phyloP scores from a whole-genome alignment of 1,139 yeast genomes.

The Pichia sp. region DNA sequence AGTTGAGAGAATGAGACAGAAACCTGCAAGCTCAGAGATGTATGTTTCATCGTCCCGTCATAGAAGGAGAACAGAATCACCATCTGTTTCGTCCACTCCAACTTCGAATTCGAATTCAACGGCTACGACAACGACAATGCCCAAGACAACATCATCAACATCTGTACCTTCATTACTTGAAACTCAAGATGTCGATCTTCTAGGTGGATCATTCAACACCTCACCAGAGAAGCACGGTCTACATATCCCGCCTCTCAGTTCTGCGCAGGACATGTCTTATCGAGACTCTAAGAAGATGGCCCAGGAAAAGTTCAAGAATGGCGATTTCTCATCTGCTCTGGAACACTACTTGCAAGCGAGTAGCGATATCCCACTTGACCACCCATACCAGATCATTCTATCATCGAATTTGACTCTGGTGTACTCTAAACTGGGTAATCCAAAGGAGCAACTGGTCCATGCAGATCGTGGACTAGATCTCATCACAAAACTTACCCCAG shows the following conservation, averaged over 20 bases:
- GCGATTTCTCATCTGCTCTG: slow-evolving; percentile 73
- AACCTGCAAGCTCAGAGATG: too few relatives aligned
- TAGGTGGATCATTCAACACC: too few relatives aligned
- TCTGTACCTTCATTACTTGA: slow-evolving; percentile 5
- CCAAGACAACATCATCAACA: not conserved
- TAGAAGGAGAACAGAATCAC: not conserved
- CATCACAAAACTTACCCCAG: slow-evolving; percentile 30
- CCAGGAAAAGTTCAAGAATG: slow-evolving; percentile 52
- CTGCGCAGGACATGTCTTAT: slow-evolving; percentile 10
- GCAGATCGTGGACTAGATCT: slow-evolving; percentile 52
- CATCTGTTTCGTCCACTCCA: not conserved
- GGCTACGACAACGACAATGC: not conserved
- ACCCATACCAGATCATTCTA: slow-evolving; percentile 61
- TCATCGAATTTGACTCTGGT: slow-evolving; percentile 74
- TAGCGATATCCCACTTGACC: slow-evolving; percentile 53
- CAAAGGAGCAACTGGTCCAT: slow-evolving; percentile 50
- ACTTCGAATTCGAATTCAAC: not conserved
- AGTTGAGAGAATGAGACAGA: too few relatives aligned
- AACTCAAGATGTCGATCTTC: too few relatives aligned
- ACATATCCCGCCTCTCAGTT: slow-evolving; percentile 14
- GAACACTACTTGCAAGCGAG: slow-evolving; percentile 57
- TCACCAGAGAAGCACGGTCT: slow-evolving; percentile 17
- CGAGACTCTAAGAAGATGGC: slow-evolving; percentile 11
- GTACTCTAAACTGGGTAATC: slow-evolving; percentile 65
- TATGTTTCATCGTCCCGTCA: slow-evolving; percentile 5